Conservation (phyloP, 192 early-diverging fungal species). For the Cetraspora pellucida region DNA sequence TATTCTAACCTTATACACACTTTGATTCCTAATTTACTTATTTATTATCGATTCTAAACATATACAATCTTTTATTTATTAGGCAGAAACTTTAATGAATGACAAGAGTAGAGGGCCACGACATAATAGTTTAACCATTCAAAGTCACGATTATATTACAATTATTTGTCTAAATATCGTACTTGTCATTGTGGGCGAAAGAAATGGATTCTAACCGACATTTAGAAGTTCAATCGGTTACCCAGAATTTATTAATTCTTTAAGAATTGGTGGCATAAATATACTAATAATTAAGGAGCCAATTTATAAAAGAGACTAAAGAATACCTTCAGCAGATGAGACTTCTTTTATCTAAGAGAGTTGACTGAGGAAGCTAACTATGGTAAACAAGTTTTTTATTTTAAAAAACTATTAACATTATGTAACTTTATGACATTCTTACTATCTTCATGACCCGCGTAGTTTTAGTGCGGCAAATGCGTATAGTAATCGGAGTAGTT, state of each 20-base stretch:
- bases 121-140: slow-evolving; percentile 47
- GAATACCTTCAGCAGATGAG: slow-evolving; percentile 36
- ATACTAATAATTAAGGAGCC: slow-evolving; percentile 37
- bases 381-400: slow-evolving; percentile 29
- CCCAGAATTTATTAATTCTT: neutral
- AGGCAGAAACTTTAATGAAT: slow-evolving; percentile 53
- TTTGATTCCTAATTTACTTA: no score
- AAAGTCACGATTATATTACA: slow-evolving; percentile 63
- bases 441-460: neutral
- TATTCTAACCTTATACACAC: no score
- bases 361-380: slow-evolving; percentile 47
- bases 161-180: slow-evolving; percentile 64
- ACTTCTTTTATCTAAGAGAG: slow-evolving; percentile 38
- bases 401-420: neutral
- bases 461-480: slow-evolving; percentile 29
- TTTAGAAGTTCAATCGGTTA: slow-evolving; percentile 71
- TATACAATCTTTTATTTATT: no score
- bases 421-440: neutral
- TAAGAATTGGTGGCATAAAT: neutral
- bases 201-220: slow-evolving; percentile 71
- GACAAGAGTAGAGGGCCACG: slow-evolving; percentile 51
- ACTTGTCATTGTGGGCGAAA: slow-evolving; percentile 74
- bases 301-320: slow-evolving; percentile 47
- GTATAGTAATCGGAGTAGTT: slow-evolving; percentile 5
- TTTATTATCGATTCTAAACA: no score